Evolutionary conservation across 192 early-diverging fungal species (phyloP).

Genomic region (Polychytrium aggregatum): DNA sequence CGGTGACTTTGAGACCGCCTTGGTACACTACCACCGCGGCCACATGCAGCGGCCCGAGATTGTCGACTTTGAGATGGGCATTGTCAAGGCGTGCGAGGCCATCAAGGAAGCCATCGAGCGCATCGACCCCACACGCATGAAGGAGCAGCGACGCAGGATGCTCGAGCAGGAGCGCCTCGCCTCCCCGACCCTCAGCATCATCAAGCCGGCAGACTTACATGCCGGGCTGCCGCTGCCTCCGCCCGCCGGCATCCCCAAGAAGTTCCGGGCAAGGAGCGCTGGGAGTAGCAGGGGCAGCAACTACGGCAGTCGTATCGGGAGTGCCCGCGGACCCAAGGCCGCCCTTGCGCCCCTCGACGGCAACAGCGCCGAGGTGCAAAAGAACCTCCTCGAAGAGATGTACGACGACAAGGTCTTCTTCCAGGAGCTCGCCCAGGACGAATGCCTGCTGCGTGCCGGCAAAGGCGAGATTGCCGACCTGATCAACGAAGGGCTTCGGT

Average conservation of each 20-base stretch:
- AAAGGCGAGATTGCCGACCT: conserved; percentile 7
- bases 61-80: conserved; percentile 11
- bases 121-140: conserved; percentile 10
- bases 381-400: conserved; percentile 33
- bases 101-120: conserved; percentile 8
- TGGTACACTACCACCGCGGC: conserved; percentile 14
- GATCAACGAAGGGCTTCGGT: conserved; percentile 19
- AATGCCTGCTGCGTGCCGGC: conserved; percentile 4
- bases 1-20: conserved; percentile 20
- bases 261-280: too few relatives aligned
- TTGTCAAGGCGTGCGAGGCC: conserved; percentile 6
- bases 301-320: too few relatives aligned
- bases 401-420: conserved; percentile 32
- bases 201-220: too few relatives aligned
- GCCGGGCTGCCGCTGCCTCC: too few relatives aligned
- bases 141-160: conserved; percentile 2
- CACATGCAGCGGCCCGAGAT: conserved; percentile 3
- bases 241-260: neutral
- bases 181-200: neutral
- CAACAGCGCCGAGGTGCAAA: conserved; percentile 7
- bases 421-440: conserved; percentile 15
- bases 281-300: too few relatives aligned
- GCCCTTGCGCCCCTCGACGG: neutral
- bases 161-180: too few relatives aligned
- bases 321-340: neutral